Evolutionary conservation across 2,329 filamentous ascomycete species (phyloP).

Genomic region (Ceratocystis colombiana): DNA sequence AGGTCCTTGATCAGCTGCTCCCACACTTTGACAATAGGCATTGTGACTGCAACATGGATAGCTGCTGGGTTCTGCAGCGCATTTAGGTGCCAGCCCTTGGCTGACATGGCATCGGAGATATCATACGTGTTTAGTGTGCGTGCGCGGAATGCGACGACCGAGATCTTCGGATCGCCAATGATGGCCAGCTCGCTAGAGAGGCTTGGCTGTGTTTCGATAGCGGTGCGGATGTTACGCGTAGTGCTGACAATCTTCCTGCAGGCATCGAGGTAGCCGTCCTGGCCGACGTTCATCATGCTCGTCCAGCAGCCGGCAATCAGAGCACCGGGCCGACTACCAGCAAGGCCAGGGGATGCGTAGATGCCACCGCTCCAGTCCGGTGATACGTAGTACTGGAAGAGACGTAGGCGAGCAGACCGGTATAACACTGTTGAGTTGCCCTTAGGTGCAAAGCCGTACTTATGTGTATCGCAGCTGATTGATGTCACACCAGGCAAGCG

Average conservation of each 20-base stretch:
- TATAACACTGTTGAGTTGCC: conserved; percentile 92
- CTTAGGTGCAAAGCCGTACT: conserved; percentile 97
- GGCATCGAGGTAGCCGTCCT: conserved; percentile 75
- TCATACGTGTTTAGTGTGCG: conserved; percentile 85
- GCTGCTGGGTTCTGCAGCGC: conserved; percentile 84
- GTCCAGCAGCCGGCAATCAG: conserved; percentile 96
- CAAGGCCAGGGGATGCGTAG: conserved; percentile 85
- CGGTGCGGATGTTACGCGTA: conserved; percentile 68
- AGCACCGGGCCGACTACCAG: conserved; percentile 82
- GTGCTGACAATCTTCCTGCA: conserved; percentile 82
- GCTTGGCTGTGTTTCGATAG: conserved; percentile 58
- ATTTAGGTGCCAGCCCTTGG: conserved; percentile 89
- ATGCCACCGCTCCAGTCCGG: conserved; percentile 94
- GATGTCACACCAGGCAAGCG: conserved; percentile 85
- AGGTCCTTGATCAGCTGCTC: conserved; percentile 69
- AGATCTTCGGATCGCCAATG: conserved; percentile 76
- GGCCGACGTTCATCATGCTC: conserved; percentile 76
- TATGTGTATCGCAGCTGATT: conserved; percentile 96
- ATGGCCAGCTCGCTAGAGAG: conserved; percentile 66
- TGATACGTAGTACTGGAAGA: conserved; percentile 93
- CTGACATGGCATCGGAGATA: conserved; percentile 77
- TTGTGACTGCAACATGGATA: conserved; percentile 86
- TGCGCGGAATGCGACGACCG: conserved; percentile 80
- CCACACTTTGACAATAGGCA: conserved; percentile 72
- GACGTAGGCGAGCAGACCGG: conserved; percentile 64